phyloP scores from a whole-genome alignment of 1,284 basidiomycete species.

The Cryptococcus sp. region DNA sequence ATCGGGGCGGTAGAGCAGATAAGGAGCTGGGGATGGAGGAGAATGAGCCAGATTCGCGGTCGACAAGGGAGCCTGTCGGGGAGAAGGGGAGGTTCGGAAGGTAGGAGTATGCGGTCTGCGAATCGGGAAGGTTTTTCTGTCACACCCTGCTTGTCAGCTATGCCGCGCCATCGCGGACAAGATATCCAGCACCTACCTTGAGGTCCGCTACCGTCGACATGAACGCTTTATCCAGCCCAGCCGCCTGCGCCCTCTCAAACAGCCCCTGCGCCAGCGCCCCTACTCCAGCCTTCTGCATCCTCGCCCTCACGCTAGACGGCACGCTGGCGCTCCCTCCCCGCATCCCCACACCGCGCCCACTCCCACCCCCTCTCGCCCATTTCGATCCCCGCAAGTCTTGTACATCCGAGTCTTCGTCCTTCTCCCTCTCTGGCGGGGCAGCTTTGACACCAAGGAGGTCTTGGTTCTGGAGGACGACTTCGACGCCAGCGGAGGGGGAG shows the following conservation, averaged over 20 bases:
- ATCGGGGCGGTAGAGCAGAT: constrained; percentile 25
- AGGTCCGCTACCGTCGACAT: constrained; percentile 46
- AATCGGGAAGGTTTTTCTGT: constrained; percentile 77
- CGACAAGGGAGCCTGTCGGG: constrained; percentile 18
- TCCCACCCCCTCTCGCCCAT: constrained; percentile 2
- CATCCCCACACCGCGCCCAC: neutral
- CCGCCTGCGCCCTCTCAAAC: constrained; percentile 49
- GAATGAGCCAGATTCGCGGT: constrained; percentile 24
- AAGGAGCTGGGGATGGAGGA: constrained; percentile 33
- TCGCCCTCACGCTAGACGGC: neutral
- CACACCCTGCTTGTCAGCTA: constrained; percentile 2
- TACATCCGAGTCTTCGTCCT: neutral
- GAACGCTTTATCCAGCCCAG: constrained; percentile 49
- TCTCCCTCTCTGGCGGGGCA: constrained; percentile 9
- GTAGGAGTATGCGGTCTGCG: constrained; percentile 41
- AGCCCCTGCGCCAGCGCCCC: constrained; percentile 45
- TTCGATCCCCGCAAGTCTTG: neutral
- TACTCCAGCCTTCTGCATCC: constrained; percentile 19
- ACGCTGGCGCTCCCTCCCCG: neutral
- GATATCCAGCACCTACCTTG: constrained; percentile 25
- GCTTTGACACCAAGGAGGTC: constrained; percentile 66
- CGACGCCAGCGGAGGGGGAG: constrained; percentile 66
- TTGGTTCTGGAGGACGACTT: constrained; percentile 73
- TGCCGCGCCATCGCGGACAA: no score
- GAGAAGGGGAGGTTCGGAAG: constrained; percentile 41